Conservation (phyloP, 164 flowering plant genomes). For the Sextonia rubra region DNA sequence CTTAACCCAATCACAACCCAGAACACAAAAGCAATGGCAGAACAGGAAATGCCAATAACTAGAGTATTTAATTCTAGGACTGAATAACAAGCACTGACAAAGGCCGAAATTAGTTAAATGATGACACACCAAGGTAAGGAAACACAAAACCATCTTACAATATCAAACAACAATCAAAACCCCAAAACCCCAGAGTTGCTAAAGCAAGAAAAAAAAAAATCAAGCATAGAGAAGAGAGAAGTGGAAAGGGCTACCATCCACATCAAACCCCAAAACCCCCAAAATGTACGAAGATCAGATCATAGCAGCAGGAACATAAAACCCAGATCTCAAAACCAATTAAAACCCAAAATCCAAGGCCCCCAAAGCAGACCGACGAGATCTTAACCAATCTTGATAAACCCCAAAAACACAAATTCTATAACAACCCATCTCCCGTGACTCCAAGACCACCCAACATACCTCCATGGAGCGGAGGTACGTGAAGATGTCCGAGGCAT, state of each 20-base stretch:
- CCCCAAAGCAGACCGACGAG: not conserved
- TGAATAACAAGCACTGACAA: no score
- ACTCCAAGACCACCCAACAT: not conserved
- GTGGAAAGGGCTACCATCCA: no score
- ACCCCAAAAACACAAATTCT: no score
- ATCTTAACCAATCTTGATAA: no score
- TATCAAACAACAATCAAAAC: not conserved
- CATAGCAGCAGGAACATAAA: not conserved
- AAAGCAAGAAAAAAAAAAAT: not conserved
- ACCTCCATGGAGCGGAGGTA: constrained; percentile 62
- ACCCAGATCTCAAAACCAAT: not conserved
- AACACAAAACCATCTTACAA: not conserved
- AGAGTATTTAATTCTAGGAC: not conserved
- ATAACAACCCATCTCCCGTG: no score
- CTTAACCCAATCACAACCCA: not conserved
- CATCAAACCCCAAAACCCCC: not conserved
- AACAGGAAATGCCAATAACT: not conserved
- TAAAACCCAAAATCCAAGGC: constrained; percentile 1
- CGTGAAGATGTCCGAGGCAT: constrained; percentile 34
- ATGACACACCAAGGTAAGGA: not conserved
- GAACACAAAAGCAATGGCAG: not conserved
- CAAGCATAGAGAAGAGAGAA: not conserved
- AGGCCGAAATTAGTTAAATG: not conserved
- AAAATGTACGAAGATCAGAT: not conserved
- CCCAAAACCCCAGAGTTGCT: not conserved